These are phyloP conservation scores for Fusarium citri DNA, from an alignment of 2,329 filamentous ascomycete genomes.

Conservation along the genomic window DNA sequence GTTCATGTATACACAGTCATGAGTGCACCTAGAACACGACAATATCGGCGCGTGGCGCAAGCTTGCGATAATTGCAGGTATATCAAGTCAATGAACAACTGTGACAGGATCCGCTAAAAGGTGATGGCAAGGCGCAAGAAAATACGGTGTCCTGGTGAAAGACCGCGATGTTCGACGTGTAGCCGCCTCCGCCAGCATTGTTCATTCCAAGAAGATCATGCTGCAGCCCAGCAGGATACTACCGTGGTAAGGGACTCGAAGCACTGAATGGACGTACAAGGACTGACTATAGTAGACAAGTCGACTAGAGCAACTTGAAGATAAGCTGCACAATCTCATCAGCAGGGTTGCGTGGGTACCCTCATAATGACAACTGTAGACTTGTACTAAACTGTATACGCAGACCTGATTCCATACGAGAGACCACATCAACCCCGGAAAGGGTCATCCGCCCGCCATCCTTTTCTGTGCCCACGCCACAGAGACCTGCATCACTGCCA, in stretches of 20 bases:
- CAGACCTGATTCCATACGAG: constrained; percentile 3
- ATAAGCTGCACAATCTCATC: constrained; percentile 31
- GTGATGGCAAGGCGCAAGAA: constrained; percentile 19
- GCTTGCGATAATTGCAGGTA: constrained; percentile 35
- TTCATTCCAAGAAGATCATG: constrained; percentile 5
- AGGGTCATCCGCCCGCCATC: neutral
- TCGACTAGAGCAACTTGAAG: constrained; percentile 25
- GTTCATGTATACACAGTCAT: neutral
- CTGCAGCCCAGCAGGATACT: neutral
- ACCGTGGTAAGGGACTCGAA: neutral
- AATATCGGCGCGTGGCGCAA: constrained; percentile 25
- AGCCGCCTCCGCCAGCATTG: constrained; percentile 20
- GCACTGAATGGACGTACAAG: too few relatives aligned
- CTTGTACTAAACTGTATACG: neutral
- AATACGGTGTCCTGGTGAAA: constrained; percentile 32
- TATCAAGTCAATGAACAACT: fast-evolving
- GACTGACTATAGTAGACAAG: constrained; percentile 7
- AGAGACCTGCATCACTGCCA: neutral
- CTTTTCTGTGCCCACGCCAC: neutral
- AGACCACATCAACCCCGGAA: neutral
- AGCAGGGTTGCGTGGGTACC: constrained; percentile 9
- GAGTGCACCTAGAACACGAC: constrained; percentile 16
- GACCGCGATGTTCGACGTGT: constrained; percentile 31
- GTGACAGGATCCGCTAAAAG: neutral
- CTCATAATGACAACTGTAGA: fast-evolving